A percentile compares a stretch with the other conserved stretches of the same genome.
These are phyloP conservation scores for Boletus sp. DNA, from an alignment of 768 basidiomycete genomes.

Conservation along the genomic window DNA sequence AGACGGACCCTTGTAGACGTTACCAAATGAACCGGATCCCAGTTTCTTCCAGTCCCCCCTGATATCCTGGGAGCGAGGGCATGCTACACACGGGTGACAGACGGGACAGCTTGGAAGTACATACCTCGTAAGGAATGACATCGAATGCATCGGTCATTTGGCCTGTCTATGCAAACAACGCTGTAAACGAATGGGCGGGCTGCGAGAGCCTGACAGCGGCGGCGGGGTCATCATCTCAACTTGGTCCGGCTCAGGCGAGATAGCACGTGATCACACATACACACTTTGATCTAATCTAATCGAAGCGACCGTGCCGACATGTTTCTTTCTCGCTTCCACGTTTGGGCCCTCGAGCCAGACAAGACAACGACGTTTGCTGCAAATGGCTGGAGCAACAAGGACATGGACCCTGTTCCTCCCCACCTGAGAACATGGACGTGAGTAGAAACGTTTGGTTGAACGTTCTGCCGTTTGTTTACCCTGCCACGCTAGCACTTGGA, in stretches of 20 bases:
- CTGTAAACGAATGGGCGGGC: not conserved
- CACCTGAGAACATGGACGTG: slow-evolving; percentile 61
- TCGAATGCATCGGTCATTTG: slow-evolving; percentile 72
- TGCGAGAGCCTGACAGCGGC: slow-evolving; percentile 3
- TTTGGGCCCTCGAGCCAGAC: slow-evolving; percentile 53
- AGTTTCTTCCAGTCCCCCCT: slow-evolving; percentile 86
- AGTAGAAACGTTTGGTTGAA: not conserved
- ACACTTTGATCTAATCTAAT: slow-evolving; percentile 14
- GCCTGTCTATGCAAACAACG: not conserved
- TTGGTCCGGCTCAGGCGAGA: slow-evolving; percentile 16
- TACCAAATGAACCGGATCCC: slow-evolving; percentile 91
- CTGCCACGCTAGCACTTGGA: slow-evolving; percentile 44
- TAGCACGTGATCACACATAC: slow-evolving; percentile 22
- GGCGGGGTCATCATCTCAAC: not conserved
- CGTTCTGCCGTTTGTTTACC: not conserved
- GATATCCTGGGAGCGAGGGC: slow-evolving; percentile 60
- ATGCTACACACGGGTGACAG: not conserved
- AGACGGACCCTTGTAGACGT: slow-evolving; percentile 71
- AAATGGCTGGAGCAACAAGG: slow-evolving; percentile 65
- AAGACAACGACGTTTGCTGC: slow-evolving; percentile 51
- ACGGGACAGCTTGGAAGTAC: slow-evolving; percentile 18
- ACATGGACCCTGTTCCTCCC: slow-evolving; percentile 73
- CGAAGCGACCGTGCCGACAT: slow-evolving; percentile 3
- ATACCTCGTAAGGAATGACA: slow-evolving; percentile 82
- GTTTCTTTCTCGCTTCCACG: slow-evolving; percentile 30